Evolutionary conservation across 805 yeast species (phyloP), one percentile per base, ranked within the genome.

Genomic region (Candida sonorensis): DNA sequence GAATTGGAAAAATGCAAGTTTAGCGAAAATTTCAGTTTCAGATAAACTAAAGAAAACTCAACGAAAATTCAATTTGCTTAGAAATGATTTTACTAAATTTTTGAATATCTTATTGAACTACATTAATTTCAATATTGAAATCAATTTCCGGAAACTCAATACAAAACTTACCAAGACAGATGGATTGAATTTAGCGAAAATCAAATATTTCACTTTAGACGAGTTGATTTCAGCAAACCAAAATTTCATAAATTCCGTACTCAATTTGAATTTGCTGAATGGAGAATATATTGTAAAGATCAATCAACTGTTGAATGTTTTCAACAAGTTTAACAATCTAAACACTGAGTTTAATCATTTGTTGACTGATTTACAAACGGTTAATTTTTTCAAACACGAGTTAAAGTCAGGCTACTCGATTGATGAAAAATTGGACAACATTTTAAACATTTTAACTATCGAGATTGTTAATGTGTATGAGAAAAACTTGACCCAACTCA

Each of bases 161-260:
- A n/a, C n/a, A n/a, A n/a, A n/a, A n/a, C n/a, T n/a, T n/a, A n/a
- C n/a, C n/a, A n/a, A n/a, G n/a, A n/a, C n/a, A n/a, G n/a, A n/a
- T n/a, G n/a, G n/a, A n/a, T n/a, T n/a, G n/a, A n/a, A n/a, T n/a
- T n/a, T n/a, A n/a, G n/a, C n/a, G n/a, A n/a, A 31, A 11, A 44
- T 46, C 33, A 53, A 54, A 26, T 61, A 57, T 12, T 57, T 58
- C 27, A 66, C 72, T 10, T 52, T 79, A 30, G 79, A 77, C 41
- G 77, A 75, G 26, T 45, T 79, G 10, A 57, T 62, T 9, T 14
- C 36, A 3, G 26, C 57, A 2, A 70, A 66, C 38, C 30, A 48
- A 4, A 34, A 44, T 2, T 66, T 60, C 35, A 48, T 66, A n/a
- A 28, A 23, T 2, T 51, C 60, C 1, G 62, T n/a, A n/a, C n/a